Conservation (phyloP, 257 asterid species). For the Gentiana straminea region DNA sequence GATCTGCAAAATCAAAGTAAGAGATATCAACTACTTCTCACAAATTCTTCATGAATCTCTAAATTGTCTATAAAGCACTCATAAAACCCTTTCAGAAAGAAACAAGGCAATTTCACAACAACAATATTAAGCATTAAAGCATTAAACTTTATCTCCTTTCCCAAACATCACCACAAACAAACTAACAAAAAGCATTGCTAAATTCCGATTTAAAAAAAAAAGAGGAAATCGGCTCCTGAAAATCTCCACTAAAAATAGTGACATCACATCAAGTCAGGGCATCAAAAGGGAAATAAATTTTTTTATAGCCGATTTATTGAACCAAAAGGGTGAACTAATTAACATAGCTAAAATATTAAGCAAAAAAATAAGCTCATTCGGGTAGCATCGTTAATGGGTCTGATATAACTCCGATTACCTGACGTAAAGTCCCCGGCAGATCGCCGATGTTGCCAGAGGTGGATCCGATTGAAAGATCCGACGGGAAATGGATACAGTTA, state of each 20-base stretch:
- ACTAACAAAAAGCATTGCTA: no score
- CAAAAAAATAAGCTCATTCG: slow-evolving; percentile 16
- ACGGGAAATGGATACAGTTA: slow-evolving; percentile 22
- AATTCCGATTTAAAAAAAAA: no score
- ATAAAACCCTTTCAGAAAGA: no score
- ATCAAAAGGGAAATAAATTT: no score
- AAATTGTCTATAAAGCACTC: background rate
- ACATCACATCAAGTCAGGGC: no score
- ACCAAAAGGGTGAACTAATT: background rate
- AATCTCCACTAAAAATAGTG: no score
- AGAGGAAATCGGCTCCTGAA: no score
- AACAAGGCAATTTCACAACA: no score
- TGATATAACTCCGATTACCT: slow-evolving; percentile 20
- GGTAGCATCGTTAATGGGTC: slow-evolving; percentile 31
- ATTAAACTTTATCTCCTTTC: background rate
- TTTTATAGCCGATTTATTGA: no score
- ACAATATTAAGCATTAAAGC: background rate
- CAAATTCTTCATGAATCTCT: background rate
- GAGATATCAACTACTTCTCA: slow-evolving; percentile 2
- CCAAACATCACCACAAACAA: no score
- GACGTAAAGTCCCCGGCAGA: background rate
- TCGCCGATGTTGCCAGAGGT: slow-evolving; percentile 11
- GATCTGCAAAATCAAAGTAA: slow-evolving; percentile 15
- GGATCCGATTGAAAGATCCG: slow-evolving; percentile 68
- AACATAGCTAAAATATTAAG: background rate